These are phyloP conservation scores for Cordyceps fumosorosea DNA, from an alignment of 2,329 filamentous ascomycete genomes.

Conservation along the genomic window DNA sequence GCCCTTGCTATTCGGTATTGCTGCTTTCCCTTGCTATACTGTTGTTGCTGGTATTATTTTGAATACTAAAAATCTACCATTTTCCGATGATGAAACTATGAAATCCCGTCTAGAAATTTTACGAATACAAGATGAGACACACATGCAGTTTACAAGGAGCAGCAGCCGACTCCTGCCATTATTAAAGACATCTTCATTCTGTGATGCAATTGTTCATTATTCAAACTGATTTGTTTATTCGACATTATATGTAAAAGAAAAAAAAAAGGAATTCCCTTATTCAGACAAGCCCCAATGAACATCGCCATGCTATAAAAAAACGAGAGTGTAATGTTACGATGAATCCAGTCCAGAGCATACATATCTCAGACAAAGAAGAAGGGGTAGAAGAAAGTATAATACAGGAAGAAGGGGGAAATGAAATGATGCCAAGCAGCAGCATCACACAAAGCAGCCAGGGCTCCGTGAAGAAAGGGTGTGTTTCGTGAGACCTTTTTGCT, in stretches of 20 bases:
- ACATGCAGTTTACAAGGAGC: no score
- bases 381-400: constrained; percentile 6
- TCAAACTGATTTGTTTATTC: neutral
- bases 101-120: no score
- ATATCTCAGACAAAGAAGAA: neutral
- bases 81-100: neutral
- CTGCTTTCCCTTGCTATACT: neutral
- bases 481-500: neutral
- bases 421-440: neutral
- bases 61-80: neutral
- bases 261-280: neutral
- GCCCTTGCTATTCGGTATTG: neutral
- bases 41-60: neutral
- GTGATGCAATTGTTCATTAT: neutral
- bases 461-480: neutral
- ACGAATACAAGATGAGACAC: no score
- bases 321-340: neutral
- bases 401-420: constrained; percentile 1
- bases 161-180: no score
- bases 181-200: no score
- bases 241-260: neutral
- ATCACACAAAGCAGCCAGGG: neutral
- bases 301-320: constrained; percentile 12
- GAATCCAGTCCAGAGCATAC: neutral
- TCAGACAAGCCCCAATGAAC: constrained; percentile 9